Conservation (phyloP, 2,329 filamentous ascomycete genomes). For the Raffaelea albimanens region DNA sequence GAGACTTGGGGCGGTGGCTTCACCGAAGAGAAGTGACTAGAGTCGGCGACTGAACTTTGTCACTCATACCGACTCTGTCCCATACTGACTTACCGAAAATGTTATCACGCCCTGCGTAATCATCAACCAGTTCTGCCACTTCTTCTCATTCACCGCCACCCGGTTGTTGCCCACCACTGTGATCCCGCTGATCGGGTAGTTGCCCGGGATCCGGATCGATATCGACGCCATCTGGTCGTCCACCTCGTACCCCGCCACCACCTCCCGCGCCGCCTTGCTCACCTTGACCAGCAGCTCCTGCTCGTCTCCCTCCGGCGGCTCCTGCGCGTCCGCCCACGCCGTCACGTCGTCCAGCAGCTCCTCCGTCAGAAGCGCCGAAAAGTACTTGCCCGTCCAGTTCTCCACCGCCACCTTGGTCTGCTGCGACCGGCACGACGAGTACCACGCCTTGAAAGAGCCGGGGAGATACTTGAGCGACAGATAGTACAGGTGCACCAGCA, state of each 20-base stretch:
- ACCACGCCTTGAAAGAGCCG: conserved; percentile 75
- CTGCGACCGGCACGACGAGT: conserved; percentile 67
- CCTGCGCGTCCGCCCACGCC: conserved; percentile 50
- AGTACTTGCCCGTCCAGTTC: conserved; percentile 75
- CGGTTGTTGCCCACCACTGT: conserved; percentile 68
- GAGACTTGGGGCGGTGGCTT: no score
- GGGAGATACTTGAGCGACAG: conserved; percentile 68
- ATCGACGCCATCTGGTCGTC: conserved; percentile 82
- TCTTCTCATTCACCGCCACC: conserved; percentile 80
- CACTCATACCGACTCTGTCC: no score
- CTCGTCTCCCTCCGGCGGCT: conserved; percentile 33
- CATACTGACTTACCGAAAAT: no score
- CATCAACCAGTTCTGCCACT: conserved; percentile 86
- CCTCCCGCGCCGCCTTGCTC: conserved; percentile 60
- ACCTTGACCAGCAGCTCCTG: conserved; percentile 59
- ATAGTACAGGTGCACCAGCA: conserved; percentile 81
- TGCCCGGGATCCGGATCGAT: conserved; percentile 66
- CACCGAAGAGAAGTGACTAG: no score
- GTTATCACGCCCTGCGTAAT: conserved; percentile 88
- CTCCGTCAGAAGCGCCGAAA: conserved; percentile 61
- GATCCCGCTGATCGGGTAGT: conserved; percentile 75
- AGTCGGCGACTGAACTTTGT: no score
- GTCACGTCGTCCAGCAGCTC: conserved; percentile 58
- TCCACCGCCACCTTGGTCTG: conserved; percentile 74
- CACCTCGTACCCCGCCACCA: conserved; percentile 75